phyloP scores from a whole-genome alignment of 2,329 filamentous ascomycete genomes.

The Tolypocladium inflatum region DNA sequence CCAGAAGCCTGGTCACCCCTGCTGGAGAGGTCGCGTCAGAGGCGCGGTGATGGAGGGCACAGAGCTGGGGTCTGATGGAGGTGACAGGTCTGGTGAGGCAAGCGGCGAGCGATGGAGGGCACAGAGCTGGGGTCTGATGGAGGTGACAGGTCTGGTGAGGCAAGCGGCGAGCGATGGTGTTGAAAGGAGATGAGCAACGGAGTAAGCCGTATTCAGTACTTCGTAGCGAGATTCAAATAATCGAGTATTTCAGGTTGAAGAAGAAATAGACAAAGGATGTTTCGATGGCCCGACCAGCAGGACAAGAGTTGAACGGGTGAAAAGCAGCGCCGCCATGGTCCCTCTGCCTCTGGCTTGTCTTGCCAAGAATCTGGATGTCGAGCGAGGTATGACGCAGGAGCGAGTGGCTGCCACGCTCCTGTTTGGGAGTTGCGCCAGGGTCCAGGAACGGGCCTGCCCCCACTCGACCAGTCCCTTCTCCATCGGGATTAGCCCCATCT shows the following conservation, averaged over 20 bases:
- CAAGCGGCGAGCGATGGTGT: not conserved
- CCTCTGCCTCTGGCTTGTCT: not conserved
- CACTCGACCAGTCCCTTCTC: not conserved
- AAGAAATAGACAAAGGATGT: not conserved
- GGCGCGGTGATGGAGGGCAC: not conserved
- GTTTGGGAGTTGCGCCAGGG: conserved; percentile 4
- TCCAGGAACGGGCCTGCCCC: conserved; percentile 2
- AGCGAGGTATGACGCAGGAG: conserved; percentile 8
- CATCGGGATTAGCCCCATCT: not conserved
- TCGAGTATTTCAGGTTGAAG: not conserved
- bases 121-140: not conserved
- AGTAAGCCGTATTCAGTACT: not conserved
- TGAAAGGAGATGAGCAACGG: not conserved
- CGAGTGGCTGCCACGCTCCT: conserved; percentile 1
- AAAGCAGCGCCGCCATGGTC: not conserved
- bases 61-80: not conserved
- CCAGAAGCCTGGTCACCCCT: not conserved
- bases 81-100: not conserved
- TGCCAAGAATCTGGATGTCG: not conserved
- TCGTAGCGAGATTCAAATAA: not conserved
- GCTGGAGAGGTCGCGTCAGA: not conserved
- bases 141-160: not conserved
- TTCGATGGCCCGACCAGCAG: conserved; percentile 5
- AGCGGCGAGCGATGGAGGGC: not conserved
- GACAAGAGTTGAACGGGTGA: not conserved